Evolutionary conservation across 306 rosid species (phyloP).

Genomic region (Erythrophleum fordii): DNA sequence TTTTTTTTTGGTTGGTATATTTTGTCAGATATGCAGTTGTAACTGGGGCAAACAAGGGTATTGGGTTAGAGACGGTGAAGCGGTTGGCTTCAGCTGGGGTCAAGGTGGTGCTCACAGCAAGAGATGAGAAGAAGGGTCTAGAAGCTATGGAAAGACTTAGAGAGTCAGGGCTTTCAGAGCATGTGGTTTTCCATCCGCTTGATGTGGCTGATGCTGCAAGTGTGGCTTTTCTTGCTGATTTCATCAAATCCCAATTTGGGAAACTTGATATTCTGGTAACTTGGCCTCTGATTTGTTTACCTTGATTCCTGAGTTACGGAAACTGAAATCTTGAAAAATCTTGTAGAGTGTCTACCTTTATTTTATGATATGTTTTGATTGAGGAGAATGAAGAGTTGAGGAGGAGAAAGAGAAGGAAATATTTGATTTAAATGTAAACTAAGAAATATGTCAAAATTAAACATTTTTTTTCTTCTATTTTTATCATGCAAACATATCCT

Average conservation of each 20-base stretch:
- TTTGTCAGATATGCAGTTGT: conserved; percentile 48
- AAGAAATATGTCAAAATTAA: no score
- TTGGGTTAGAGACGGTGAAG: conserved; percentile 44
- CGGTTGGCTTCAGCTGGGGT: conserved; percentile 47
- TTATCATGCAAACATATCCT: no score
- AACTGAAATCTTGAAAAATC: background rate
- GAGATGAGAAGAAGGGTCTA: conserved; percentile 51
- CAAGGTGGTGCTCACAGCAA: conserved; percentile 48
- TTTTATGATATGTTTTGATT: no score
- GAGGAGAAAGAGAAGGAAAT: no score
- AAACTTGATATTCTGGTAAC: conserved; percentile 57
- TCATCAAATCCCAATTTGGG: conserved; percentile 42
- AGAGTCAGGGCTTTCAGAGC: conserved; percentile 23
- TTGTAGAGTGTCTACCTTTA: background rate
- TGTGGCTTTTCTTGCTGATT: conserved; percentile 43
- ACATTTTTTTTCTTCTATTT: no score
- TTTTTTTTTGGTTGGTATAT: background rate
- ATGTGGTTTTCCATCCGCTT: conserved; percentile 41
- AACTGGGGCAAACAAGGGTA: conserved; percentile 47
- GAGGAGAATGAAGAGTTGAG: no score
- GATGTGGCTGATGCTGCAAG: conserved; percentile 50
- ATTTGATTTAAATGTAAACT: no score
- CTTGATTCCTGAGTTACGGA: no score
- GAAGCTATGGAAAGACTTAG: conserved; percentile 37
- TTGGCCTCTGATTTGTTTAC: background rate